Evolutionary conservation across 352 stramenopile genomes (phyloP), one percentile per base, ranked within the genome.

Genomic region (Globisporangium echinulatum): DNA sequence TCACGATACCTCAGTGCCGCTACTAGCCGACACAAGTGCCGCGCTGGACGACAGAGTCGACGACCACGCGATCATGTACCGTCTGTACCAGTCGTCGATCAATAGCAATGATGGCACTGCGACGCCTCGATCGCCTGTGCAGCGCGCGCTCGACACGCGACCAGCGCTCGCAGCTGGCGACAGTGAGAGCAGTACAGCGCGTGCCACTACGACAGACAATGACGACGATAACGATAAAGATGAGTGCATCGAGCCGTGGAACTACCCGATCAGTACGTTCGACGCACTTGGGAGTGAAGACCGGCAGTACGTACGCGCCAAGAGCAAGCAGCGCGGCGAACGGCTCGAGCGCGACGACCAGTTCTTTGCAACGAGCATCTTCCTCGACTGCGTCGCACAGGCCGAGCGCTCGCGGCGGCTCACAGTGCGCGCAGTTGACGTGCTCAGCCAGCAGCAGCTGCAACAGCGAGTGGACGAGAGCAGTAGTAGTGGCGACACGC

Each of bases 371-470:
- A 87, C 78, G 8, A 80, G 64, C 5, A 63, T 82, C 1, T 88
- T 88, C 46, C 59, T 90, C 9, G 78, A 90, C 58, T 86, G 76
- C 59, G 68, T 90, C n/a, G 76, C 75, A 0, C 80, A 88, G 56
- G 74, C 74, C 38, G 80, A 90, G 55, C 70, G 78, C 33, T 90
- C 80, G 55, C 76, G 80, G 14, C 65, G 76, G 4, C 60, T 90
- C 25, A 85, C 77, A 0, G 67, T 82, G 50, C 74, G 67, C n/a
- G 75, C 80, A 7, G 77, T 87, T 5, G 77, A 88, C 54, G 11
- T 76, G 7, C 58, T 82, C 48, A 61, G 44, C 15, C 62, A 68
- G 14, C 53, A 49, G 42, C 57, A 54, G 11, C 52, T 15, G 7
- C 47, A 5, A 9, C 46, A 50, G 46, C 46, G 1, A 19, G 46